phyloP scores from a whole-genome alignment of 306 rosid genomes.

The Glycine tomentella region DNA sequence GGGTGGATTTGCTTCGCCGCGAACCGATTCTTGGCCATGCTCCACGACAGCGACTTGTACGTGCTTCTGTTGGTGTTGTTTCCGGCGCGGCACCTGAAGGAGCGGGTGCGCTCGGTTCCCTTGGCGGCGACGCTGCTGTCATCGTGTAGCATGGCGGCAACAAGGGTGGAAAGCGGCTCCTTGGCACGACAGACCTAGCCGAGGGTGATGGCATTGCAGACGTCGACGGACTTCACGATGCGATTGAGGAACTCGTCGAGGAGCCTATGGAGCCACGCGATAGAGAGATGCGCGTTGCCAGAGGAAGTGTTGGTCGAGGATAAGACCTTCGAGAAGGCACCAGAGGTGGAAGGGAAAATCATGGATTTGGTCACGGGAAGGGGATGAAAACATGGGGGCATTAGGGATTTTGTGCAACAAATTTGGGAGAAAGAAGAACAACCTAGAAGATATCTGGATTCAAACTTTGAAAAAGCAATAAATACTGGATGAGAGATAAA shows the following conservation, averaged over 20 bases:
- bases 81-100: conserved; percentile 74
- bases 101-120: conserved; percentile 73
- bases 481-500: no score
- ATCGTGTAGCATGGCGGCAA: conserved; percentile 65
- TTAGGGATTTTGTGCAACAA: no score
- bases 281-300: conserved; percentile 72
- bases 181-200: conserved; percentile 89
- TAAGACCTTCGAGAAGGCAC: conserved; percentile 63
- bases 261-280: conserved; percentile 75
- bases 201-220: conserved; percentile 80
- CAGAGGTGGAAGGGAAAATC: no score
- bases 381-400: no score
- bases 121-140: conserved; percentile 67
- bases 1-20: conserved; percentile 87
- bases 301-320: no score
- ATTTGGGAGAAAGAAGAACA: no score
- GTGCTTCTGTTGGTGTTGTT: conserved; percentile 24
- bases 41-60: conserved; percentile 65
- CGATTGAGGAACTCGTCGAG: conserved; percentile 86
- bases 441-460: no score
- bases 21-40: conserved; percentile 84
- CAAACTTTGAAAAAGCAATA: no score
- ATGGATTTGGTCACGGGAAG: no score
- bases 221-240: conserved; percentile 72
- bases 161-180: conserved; percentile 68